Evolutionary conservation across 495 filamentous ascomycete species (phyloP).

Genomic region (Podospora fimiseda): DNA sequence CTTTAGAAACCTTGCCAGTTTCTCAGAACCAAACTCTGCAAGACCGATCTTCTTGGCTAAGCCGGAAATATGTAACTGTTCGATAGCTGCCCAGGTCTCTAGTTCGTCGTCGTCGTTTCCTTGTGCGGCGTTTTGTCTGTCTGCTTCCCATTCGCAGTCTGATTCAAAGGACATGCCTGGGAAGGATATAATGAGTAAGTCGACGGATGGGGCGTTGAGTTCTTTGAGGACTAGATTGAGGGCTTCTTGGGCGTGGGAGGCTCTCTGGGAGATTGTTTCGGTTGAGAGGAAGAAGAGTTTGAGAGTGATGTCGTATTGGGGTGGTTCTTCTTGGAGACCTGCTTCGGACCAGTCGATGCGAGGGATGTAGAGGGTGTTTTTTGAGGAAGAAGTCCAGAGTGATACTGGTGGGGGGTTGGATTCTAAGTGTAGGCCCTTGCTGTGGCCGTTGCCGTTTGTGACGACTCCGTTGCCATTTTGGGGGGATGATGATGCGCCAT

Average conservation of each 20-base stretch:
- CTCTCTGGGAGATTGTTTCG: constrained; percentile 53
- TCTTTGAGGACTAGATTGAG: constrained; percentile 72
- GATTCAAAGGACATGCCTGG: constrained; percentile 91
- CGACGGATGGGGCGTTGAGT: constrained; percentile 65
- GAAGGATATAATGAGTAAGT: constrained; percentile 88
- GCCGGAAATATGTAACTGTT: constrained; percentile 64
- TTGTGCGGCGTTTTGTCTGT: constrained; percentile 53
- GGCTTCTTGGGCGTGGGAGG: constrained; percentile 65
- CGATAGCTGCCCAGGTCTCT: constrained; percentile 62
- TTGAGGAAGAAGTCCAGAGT: constrained; percentile 60
- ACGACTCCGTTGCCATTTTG: constrained; percentile 40
- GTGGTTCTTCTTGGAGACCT: constrained; percentile 67
- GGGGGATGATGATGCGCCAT: too few relatives aligned
- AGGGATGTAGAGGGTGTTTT: constrained; percentile 64
- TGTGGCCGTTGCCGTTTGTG: constrained; percentile 35
- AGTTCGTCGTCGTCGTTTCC: constrained; percentile 60
- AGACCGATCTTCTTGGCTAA: constrained; percentile 70
- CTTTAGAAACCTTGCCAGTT: constrained; percentile 53
- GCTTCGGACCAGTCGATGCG: constrained; percentile 63
- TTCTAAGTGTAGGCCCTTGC: constrained; percentile 20
- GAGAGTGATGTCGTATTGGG: constrained; percentile 84
- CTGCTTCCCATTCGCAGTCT: constrained; percentile 76
- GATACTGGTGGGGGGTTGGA: constrained; percentile 24
- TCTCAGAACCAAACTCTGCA: constrained; percentile 82
- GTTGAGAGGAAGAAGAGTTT: constrained; percentile 88